Evolutionary conservation across 2,329 filamentous ascomycete species (phyloP), one percentile per base, ranked within the genome.

Genomic region (Calonectria montana): DNA sequence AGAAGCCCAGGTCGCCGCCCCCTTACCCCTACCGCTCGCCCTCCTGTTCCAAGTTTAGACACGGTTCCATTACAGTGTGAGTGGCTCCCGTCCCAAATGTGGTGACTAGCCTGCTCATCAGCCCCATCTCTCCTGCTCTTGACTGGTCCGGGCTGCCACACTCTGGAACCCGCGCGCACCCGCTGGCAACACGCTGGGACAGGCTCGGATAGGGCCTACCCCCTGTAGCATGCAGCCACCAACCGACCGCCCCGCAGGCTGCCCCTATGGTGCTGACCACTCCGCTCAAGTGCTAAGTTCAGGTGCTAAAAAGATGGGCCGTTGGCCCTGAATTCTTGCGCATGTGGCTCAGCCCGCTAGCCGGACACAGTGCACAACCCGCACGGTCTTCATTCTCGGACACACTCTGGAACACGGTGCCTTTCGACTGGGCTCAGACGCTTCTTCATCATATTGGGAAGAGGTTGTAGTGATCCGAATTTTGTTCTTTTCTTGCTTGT

Each of bases 401-500:
- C 55, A 47, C 39, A 21, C 43, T 59, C 66, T 75, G 71, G 73
- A 70, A 73, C 59, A 69, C 72, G 59, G 73, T 76, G 71, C 71
- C 71, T 77, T 74, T 75, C 74, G 67, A 70, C 76, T 73, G 73
- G 21, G 77, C 72, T 76, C 71, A 65, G 73, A 74, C 77, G 68
- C 69, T 77, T 79, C 80, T 79, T 75, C 72, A 77, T 73, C 74
- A 73, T 72, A 71, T 72, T 45, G 25, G 65, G 66, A 76, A 76
- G 69, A 65, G 37, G 75, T 76, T 72, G 65, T 78, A 74, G 72
- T 74, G 69, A 74, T 68, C 73, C 48, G 73, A 66, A 67, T 65
- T 71, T 75, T 71, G 47, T 67, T 65, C 74, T 57, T 74, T 67
- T 73, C 72, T 70, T 74, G 68, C 23, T 75, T 73, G 65, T 73